phyloP scores from a whole-genome alignment of 768 basidiomycete species.

The Fomitopsis serialis region DNA sequence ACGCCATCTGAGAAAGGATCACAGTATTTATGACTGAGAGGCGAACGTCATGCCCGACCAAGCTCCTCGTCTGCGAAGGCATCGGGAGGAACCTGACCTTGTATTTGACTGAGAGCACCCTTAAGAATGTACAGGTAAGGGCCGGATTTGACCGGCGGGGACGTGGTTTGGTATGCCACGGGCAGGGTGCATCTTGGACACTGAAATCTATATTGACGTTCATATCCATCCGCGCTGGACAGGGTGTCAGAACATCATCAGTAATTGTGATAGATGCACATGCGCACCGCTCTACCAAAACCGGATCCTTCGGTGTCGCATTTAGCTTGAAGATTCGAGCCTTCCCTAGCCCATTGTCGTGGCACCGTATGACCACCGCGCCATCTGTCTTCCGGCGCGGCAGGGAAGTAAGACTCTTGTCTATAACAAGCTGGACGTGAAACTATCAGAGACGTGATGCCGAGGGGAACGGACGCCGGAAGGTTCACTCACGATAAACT shows the following conservation, averaged over 20 bases:
- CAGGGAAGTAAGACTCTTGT: slow-evolving; percentile 63
- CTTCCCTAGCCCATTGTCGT: slow-evolving; percentile 50
- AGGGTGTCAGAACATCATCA: slow-evolving; percentile 3
- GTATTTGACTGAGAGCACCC: slow-evolving; percentile 82
- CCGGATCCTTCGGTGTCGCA: slow-evolving; percentile 59
- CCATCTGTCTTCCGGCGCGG: slow-evolving; percentile 75
- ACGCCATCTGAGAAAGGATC: no score
- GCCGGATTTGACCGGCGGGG: slow-evolving; percentile 71
- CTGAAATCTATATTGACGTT: slow-evolving; percentile 67
- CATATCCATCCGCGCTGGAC: slow-evolving; percentile 58
- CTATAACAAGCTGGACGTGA: slow-evolving; percentile 64
- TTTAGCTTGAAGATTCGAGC: slow-evolving; percentile 86
- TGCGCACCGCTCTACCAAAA: slow-evolving; percentile 74
- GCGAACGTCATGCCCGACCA: not conserved
- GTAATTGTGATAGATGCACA: slow-evolving; percentile 10
- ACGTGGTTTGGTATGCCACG: slow-evolving; percentile 73
- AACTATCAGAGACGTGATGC: not conserved
- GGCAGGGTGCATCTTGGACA: slow-evolving; percentile 65
- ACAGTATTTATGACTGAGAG: no score
- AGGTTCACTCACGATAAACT: slow-evolving; percentile 65
- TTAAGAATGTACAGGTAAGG: slow-evolving; percentile 76
- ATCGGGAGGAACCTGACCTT: slow-evolving; percentile 80
- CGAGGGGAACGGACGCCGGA: not conserved
- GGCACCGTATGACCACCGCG: slow-evolving; percentile 73
- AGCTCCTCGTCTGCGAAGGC: slow-evolving; percentile 62